Evolutionary conservation across 1,139 yeast genomes (phyloP), one percentile per base, ranked within the genome.

Genomic region (Suhomyces anneliseae): DNA sequence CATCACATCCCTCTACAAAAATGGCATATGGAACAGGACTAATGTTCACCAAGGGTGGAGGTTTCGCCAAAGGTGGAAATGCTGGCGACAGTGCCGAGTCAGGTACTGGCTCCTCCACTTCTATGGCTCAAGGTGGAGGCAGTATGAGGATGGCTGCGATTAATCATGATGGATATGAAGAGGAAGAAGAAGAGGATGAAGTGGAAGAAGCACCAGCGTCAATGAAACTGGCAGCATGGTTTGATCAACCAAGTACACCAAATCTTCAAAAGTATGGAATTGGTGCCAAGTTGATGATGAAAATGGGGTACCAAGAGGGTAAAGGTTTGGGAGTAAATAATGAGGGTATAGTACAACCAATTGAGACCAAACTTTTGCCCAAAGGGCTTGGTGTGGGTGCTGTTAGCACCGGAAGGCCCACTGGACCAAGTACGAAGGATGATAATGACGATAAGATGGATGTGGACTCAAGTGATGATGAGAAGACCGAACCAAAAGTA

Each of bases 301-400:
- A 83, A 55, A 92, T 93, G 98, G 99, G 99, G 0, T 92, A 90
- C 62, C 75, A 76, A 12, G 79, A 79, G 38, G 99, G 99, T 0
- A 73, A 79, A 53, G 98, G 98, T 0, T 75, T 93, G 24, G 99
- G 99, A 0, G 67, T 70, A 5, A 67, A 74, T 24, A 82, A 84
- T 1, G 76, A 76, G 44, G 99, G 99, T 36, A 89, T 90, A 2
- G 77, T 79, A 0, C 79, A 78, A 15, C 98, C 98, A 0, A 83
- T 93, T 9, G 85, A 86, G 51, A 86, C 90, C 8, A 76, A 78
- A 50, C 61, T 80, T 38, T 69, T 95, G 38, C 89, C 90, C 0
- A 73, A 73, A 45, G 87, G 89, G 1, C 67, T 79, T 32, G 97
- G 97, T 1, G 75, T 90, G 11, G 97, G 97, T 32, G 84, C 81